Evolutionary conservation across 352 stramenopile genomes (phyloP).

Genomic region (Pythium brassicae): DNA sequence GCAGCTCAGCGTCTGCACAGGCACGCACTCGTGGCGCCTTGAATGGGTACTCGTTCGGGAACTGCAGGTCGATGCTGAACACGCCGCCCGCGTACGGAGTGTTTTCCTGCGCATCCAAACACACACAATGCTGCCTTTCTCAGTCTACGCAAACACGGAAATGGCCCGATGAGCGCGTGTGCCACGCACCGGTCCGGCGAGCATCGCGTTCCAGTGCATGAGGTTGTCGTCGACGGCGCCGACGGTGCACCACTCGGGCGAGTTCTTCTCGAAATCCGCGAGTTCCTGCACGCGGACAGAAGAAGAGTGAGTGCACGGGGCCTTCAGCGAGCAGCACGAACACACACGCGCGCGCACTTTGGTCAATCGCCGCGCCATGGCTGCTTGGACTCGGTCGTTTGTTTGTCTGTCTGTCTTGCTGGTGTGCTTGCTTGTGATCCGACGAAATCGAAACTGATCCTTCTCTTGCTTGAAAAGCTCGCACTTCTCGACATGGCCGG

Average conservation of each 20-base stretch:
- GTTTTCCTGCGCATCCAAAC: conserved; percentile 44
- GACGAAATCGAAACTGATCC: conserved; percentile 12
- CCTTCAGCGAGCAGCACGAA: background rate
- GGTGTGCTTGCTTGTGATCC: conserved; percentile 1
- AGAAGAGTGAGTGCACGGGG: background rate
- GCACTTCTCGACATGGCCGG: background rate
- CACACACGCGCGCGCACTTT: conserved; percentile 38
- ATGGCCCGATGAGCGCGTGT: background rate
- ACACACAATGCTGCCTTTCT: background rate
- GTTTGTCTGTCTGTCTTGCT: too few species aligned
- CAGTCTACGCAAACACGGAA: background rate
- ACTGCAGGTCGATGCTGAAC: conserved; percentile 95
- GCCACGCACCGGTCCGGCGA: conserved; percentile 76
- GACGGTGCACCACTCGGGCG: conserved; percentile 86
- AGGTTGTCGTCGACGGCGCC: conserved; percentile 84
- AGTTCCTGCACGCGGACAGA: conserved; percentile 51
- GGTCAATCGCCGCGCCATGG: conserved; percentile 77
- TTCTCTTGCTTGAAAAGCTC: background rate
- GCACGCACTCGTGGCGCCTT: conserved; percentile 82
- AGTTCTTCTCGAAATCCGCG: conserved; percentile 86
- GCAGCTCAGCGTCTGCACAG: too few species aligned
- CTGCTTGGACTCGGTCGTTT: background rate
- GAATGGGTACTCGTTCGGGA: conserved; percentile 96
- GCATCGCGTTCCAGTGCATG: conserved; percentile 90
- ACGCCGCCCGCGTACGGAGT: conserved; percentile 85